Evolutionary conservation across 805 yeast species (phyloP).

Genomic region (Babjeviella inositovora): DNA sequence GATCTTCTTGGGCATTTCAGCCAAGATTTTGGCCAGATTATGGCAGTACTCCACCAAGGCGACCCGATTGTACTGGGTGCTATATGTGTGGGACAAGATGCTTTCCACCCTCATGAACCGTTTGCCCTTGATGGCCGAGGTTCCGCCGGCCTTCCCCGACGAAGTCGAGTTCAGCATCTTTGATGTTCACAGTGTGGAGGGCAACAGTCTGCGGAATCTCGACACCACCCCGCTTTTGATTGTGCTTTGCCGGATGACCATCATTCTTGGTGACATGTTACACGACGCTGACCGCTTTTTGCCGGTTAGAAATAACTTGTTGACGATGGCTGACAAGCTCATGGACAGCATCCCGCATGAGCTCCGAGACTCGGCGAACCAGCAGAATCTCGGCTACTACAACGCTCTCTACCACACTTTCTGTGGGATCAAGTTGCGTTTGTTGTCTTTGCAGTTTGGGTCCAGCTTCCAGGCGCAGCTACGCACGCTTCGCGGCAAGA

Average conservation of each 20-base stretch:
- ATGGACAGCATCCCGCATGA: conserved; percentile 1
- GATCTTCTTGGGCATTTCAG: conserved; percentile 2
- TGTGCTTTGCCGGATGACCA: conserved; percentile 3
- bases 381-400: neutral
- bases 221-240: conserved; percentile 4
- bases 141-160: conserved; percentile 3
- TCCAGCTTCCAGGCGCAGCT: too few species aligned
- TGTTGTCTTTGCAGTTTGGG: conserved; percentile 1
- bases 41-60: neutral
- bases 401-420: conserved; percentile 1
- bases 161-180: conserved; percentile 3
- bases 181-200: conserved; percentile 3
- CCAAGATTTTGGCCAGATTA: neutral
- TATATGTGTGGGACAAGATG: conserved; percentile 5
- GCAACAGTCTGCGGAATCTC: conserved; percentile 1
- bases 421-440: conserved; percentile 2
- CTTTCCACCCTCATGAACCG: conserved; percentile 2
- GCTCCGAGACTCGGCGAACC: conserved; percentile 1
- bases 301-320: conserved; percentile 2
- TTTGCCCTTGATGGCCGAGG: conserved; percentile 2
- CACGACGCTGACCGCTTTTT: conserved; percentile 2
- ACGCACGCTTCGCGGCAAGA: too few species aligned
- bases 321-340: conserved; percentile 1
- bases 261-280: conserved; percentile 3
- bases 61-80: conserved; percentile 3